Percentiles rank a stretch among this genome's conserved stretches.
Conservation (phyloP, 1,284 basidiomycete species). For the Rhodotorula sp. region DNA sequence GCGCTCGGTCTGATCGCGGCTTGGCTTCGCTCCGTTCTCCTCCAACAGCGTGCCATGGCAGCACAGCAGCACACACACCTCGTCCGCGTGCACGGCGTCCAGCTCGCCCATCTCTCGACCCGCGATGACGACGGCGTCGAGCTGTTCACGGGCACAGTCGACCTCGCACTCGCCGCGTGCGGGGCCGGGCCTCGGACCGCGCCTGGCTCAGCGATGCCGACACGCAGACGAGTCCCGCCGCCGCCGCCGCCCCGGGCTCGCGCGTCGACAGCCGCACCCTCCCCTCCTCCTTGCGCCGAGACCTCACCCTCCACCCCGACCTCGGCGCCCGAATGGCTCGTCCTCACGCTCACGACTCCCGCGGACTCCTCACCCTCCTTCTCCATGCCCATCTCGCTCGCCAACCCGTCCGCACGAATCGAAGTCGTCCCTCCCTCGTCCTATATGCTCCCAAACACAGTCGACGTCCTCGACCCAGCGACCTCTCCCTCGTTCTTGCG, state of each 20-base stretch:
- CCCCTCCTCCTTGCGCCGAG: neutral
- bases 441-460: conserved; percentile 28
- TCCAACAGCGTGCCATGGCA: neutral
- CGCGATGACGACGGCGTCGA: neutral
- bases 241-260: conserved; percentile 1
- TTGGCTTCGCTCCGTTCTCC: neutral
- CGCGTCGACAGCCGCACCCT: neutral
- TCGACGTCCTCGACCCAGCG: neutral
- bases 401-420: neutral
- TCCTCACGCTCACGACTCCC: neutral
- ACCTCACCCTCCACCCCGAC: neutral
- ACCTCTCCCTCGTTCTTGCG: neutral
- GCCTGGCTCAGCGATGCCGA: neutral
- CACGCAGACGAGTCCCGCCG: neutral
- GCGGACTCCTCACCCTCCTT: conserved; percentile 15
- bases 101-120: conserved; percentile 1
- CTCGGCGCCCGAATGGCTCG: conserved; percentile 1
- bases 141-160: neutral
- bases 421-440: conserved; percentile 7
- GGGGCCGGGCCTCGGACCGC: neutral
- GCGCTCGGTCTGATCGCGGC: neutral
- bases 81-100: neutral
- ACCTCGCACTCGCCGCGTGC: neutral
- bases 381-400: conserved; percentile 17
- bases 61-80: neutral